Evolutionary conservation across 2,329 filamentous ascomycete species (phyloP), one percentile per base, ranked within the genome.

Genomic region (Beauveria asiatica): DNA sequence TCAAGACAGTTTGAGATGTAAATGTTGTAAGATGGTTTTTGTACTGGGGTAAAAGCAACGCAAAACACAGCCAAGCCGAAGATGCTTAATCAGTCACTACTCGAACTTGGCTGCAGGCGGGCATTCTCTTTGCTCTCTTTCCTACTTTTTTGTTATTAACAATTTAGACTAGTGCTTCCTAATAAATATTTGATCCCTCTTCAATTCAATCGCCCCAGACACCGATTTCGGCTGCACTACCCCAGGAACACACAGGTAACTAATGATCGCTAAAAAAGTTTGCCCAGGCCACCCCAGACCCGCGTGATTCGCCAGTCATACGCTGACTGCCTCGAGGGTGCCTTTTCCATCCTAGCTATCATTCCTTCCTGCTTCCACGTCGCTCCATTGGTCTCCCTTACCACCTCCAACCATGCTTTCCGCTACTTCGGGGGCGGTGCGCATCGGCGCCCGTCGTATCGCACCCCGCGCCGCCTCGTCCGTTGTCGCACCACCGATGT

Each of bases 371-470:
- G 27, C 44, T 11, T 9, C n/a, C 54, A 39, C n/a, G 33, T 19
- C 45, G 45, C 48, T 23, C 46, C 52, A 59, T 59, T 59, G 56
- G 39, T n/a, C 8, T 5, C 19, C 39, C 16, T 13, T 5, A 7
- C 19, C 48, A 16, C 37, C 23, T 1, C 21, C 8, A 41, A 60
- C 16, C 51, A 60, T 60, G 58, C 13, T 60, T 11, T 55, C 58
- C 42, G 51, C 52, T 39, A 55, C 58, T 23, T 60, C 51, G 19
- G 51, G 51, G 44, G 58, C 45, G 41, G 23, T 60, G 49, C 51
- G 58, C 50, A 30, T 42, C 21, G 50, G 52, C 44, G 58, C 58
- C 13, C 56, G 56, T 21, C 56, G 56, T 9, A 25, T 45, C 19
- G 56, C 56, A n/a, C 56, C 56, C 16, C 48, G 39, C 8, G 46